Conservation (phyloP, 2,329 filamentous ascomycete species). For the Aspergillus glaucus region DNA sequence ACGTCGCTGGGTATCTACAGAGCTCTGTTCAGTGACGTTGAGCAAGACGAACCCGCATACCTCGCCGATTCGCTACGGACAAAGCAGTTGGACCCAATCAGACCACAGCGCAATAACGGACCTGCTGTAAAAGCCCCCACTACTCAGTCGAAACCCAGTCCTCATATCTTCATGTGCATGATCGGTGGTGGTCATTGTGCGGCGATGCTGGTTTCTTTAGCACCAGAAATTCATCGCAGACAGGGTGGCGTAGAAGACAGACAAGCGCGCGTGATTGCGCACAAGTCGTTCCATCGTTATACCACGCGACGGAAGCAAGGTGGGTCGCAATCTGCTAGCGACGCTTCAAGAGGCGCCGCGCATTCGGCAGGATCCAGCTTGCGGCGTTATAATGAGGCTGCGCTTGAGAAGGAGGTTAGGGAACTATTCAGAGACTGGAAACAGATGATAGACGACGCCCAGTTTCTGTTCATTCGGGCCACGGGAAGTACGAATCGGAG, state of each 20-base stretch:
- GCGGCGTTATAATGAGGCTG: conserved; percentile 89
- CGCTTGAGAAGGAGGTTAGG: conserved; percentile 81
- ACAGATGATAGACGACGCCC: conserved; percentile 71
- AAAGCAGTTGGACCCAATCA: conserved; percentile 68
- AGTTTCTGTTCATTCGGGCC: conserved; percentile 82
- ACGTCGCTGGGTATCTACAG: conserved; percentile 81
- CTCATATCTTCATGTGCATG: conserved; percentile 96
- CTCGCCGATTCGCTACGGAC: conserved; percentile 63
- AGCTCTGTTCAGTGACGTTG: conserved; percentile 66
- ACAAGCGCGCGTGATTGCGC: conserved; percentile 80
- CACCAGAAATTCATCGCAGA: conserved; percentile 69
- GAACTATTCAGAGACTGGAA: conserved; percentile 79
- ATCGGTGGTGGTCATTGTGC: conserved; percentile 97
- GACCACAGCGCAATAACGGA: conserved; percentile 31
- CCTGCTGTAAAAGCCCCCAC: conserved; percentile 39
- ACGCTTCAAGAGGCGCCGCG: conserved; percentile 86
- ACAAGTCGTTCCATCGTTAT: conserved; percentile 97
- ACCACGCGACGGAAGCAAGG: conserved; percentile 95
- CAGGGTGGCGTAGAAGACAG: conserved; percentile 67
- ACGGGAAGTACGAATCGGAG: conserved; percentile 79
- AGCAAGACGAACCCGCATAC: conserved; percentile 59
- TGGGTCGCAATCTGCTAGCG: conserved; percentile 88
- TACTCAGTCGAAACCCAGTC: conserved; percentile 58
- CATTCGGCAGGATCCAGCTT: conserved; percentile 89
- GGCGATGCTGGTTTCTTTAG: conserved; percentile 86